Conservation (phyloP, 2,329 filamentous ascomycete genomes). For the Colletotrichum australisinense region DNA sequence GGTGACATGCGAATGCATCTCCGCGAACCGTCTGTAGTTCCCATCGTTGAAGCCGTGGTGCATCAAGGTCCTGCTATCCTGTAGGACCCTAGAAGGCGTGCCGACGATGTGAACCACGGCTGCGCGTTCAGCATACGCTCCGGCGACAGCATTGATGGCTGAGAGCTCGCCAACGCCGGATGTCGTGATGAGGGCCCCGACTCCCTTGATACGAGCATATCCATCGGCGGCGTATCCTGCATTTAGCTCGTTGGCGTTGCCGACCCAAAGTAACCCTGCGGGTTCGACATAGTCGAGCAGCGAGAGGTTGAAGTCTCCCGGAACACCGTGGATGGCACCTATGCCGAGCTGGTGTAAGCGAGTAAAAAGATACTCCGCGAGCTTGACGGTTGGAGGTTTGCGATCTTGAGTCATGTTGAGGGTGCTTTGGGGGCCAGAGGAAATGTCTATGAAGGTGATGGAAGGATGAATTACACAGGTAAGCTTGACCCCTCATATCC, state of each 20-base stretch:
- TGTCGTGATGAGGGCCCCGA: slow-evolving; percentile 64
- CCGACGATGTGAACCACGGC: slow-evolving; percentile 70
- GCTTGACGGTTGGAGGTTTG: slow-evolving; percentile 45
- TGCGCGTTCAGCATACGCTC: slow-evolving; percentile 66
- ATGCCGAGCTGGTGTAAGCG: slow-evolving; percentile 70
- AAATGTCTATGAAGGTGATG: neutral
- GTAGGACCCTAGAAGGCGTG: slow-evolving; percentile 56
- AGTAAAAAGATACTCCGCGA: slow-evolving; percentile 71
- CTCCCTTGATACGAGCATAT: slow-evolving; percentile 65
- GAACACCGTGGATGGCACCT: slow-evolving; percentile 64
- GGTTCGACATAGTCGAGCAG: slow-evolving; percentile 51
- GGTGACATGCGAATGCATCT: slow-evolving; percentile 62
- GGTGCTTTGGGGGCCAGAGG: neutral
- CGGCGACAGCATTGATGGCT: slow-evolving; percentile 69
- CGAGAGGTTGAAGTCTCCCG: slow-evolving; percentile 54
- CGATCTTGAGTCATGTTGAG: neutral
- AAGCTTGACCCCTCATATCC: neutral
- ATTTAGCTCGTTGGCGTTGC: slow-evolving; percentile 69
- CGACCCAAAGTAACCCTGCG: slow-evolving; percentile 54
- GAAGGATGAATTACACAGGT: neutral
- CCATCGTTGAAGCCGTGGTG: slow-evolving; percentile 67
- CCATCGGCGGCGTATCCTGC: slow-evolving; percentile 68
- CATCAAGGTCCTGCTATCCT: slow-evolving; percentile 55
- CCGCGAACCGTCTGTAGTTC: slow-evolving; percentile 61
- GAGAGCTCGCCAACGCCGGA: slow-evolving; percentile 70